Conservation (phyloP, 2,329 filamentous ascomycete species). For the Alternaria sp. region DNA sequence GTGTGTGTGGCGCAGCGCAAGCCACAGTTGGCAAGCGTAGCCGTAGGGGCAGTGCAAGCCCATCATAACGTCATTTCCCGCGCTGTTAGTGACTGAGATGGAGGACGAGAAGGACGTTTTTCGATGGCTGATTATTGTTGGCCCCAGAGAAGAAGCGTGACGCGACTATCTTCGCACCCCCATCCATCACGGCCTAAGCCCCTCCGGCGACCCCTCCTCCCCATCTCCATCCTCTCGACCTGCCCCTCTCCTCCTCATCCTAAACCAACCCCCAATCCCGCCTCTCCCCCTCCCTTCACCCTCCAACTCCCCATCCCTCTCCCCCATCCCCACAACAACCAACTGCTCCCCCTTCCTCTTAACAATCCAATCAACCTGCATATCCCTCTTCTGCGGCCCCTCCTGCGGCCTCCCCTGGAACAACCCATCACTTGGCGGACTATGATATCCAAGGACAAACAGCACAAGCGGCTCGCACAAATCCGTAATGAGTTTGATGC, state of each 20-base stretch:
- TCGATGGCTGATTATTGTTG: too few species aligned
- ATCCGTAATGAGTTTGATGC: slow-evolving; percentile 12
- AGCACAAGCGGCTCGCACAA: slow-evolving; percentile 11
- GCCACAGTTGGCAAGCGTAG: too few species aligned
- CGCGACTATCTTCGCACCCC: not conserved
- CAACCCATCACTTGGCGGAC: not conserved
- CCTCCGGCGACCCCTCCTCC: not conserved
- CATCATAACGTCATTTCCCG: too few species aligned
- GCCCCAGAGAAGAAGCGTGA: too few species aligned
- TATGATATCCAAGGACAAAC: slow-evolving; percentile 11
- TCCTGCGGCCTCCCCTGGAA: slow-evolving; percentile 2
- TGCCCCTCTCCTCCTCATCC: not conserved
- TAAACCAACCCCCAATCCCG: not conserved
- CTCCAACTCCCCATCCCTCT: not conserved
- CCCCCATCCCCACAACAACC: not conserved
- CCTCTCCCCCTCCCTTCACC: not conserved
- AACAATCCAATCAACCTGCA: not conserved
- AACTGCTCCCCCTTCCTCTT: slow-evolving; percentile 2
- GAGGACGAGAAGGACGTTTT: too few species aligned
- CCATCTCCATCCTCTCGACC: too few species aligned
- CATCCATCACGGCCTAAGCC: not conserved
- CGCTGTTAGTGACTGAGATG: too few species aligned
- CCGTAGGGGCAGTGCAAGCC: too few species aligned
- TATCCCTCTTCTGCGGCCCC: slow-evolving; percentile 3
- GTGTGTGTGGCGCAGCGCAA: too few species aligned